Conservation (phyloP, 208 protist species). For the Blastocrithidia nonstop region DNA sequence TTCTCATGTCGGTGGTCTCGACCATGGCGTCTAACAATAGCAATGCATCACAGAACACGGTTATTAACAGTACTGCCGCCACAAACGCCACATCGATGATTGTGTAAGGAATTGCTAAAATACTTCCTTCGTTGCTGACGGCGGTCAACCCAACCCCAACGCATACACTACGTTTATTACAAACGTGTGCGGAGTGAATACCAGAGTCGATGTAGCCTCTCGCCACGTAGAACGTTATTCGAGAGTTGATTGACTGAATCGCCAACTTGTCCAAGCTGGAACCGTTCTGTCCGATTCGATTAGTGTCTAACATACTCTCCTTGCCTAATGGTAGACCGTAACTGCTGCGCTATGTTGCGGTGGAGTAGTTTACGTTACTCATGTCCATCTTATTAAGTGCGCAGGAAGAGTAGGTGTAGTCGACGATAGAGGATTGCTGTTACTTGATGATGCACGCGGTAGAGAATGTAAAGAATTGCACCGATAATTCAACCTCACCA, state of each 20-base stretch:
- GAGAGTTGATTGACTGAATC: slow-evolving; percentile 16
- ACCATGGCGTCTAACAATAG: slow-evolving; percentile 18
- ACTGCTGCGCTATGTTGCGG: too few species aligned
- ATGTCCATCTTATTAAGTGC: too few species aligned
- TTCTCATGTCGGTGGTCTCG: slow-evolving; percentile 47
- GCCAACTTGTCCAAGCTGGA: slow-evolving; percentile 16
- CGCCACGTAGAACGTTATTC: slow-evolving; percentile 15
- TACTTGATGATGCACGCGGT: too few species aligned
- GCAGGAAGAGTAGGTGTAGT: too few species aligned
- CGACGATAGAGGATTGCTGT: too few species aligned
- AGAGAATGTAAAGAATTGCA: too few species aligned
- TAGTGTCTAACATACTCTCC: slow-evolving; percentile 11
- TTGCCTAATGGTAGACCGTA: not conserved
- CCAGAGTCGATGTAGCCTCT: slow-evolving; percentile 14
- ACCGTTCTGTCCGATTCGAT: slow-evolving; percentile 22
- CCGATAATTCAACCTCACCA: too few species aligned
- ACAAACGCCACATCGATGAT: slow-evolving; percentile 9
- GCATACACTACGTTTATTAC: slow-evolving; percentile 69
- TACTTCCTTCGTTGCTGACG: slow-evolving; percentile 37
- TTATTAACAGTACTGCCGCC: slow-evolving; percentile 8
- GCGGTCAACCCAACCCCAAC: slow-evolving; percentile 71
- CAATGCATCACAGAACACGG: too few species aligned
- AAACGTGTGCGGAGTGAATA: slow-evolving; percentile 38
- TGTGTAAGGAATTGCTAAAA: slow-evolving; percentile 15
- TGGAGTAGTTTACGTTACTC: too few species aligned